These are phyloP conservation scores for Penicillium corylophilum DNA, from an alignment of 2,329 filamentous ascomycete genomes.

Conservation along the genomic window DNA sequence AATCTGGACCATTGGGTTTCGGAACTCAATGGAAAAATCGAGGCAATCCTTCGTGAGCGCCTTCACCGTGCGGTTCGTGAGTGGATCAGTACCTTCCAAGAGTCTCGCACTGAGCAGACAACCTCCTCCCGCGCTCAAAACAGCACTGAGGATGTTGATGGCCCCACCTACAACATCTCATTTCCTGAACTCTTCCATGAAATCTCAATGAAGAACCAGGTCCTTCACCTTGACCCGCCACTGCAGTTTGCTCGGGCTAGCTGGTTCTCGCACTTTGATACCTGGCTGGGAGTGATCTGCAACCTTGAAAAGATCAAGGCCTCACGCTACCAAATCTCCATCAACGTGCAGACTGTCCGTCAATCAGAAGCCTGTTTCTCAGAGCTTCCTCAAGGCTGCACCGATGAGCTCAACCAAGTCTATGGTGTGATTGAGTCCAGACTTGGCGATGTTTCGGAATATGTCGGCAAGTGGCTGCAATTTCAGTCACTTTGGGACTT, in stretches of 20 bases:
- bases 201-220: conserved; percentile 95
- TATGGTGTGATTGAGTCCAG: conserved; percentile 83
- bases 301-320: conserved; percentile 93
- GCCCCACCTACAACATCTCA: conserved; percentile 36
- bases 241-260: conserved; percentile 86
- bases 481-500: conserved; percentile 99
- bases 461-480: conserved; percentile 97
- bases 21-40: conserved; percentile 81
- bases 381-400: conserved; percentile 79
- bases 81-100: conserved; percentile 85
- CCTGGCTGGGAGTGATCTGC: conserved; percentile 91
- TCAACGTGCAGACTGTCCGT: conserved; percentile 48
- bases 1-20: conserved; percentile 90
- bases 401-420: conserved; percentile 72
- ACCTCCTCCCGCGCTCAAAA: conserved; percentile 19
- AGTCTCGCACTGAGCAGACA: conserved; percentile 40
- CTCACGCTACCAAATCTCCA: conserved; percentile 87
- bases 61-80: conserved; percentile 78
- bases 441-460: conserved; percentile 72
- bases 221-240: conserved; percentile 93
- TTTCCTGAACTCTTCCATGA: conserved; percentile 70
- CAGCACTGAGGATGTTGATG: conserved; percentile 29
- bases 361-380: conserved; percentile 65
- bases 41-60: conserved; percentile 73
- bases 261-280: conserved; percentile 89